Conservation (phyloP, 2,329 filamentous ascomycete species). For the Amphichorda felina region DNA sequence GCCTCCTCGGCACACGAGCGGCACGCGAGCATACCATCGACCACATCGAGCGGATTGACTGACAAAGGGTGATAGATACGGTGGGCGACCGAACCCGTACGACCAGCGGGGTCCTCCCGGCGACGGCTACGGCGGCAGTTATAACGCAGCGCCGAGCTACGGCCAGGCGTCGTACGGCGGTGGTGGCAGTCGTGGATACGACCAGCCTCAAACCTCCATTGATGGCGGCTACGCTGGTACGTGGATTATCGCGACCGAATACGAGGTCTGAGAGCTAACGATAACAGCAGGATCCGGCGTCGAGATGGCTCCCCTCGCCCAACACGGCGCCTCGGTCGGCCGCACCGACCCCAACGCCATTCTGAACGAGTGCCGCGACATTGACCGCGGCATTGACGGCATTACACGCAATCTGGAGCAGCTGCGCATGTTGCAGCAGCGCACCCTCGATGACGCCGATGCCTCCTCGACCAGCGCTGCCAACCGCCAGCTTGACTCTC, state of each 20-base stretch:
- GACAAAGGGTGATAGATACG: constrained; percentile 36
- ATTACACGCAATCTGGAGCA: constrained; percentile 63
- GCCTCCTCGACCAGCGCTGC: constrained; percentile 53
- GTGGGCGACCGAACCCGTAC: constrained; percentile 43
- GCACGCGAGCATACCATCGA: not conserved
- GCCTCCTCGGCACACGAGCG: not conserved
- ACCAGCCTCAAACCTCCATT: not conserved
- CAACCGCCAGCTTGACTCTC: constrained; percentile 57
- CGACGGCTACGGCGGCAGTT: constrained; percentile 21
- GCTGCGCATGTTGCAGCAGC: constrained; percentile 59
- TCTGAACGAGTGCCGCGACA: constrained; percentile 72
- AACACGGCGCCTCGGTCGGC: constrained; percentile 34
- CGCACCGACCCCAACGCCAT: constrained; percentile 59
- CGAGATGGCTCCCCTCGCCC: constrained; percentile 58
- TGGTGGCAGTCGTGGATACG: constrained; percentile 7
- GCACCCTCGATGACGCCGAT: constrained; percentile 64
- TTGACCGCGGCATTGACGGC: constrained; percentile 64
- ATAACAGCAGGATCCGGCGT: constrained; percentile 34
- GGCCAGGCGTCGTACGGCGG: constrained; percentile 11
- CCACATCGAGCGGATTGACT: constrained; percentile 10
- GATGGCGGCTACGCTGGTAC: constrained; percentile 18
- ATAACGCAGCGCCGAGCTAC: constrained; percentile 8
- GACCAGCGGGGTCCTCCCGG: constrained; percentile 34
- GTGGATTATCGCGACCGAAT: not conserved
- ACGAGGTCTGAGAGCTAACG: not conserved